Conservation (phyloP, 768 basidiomycete species). For the Serendipita sp. region DNA sequence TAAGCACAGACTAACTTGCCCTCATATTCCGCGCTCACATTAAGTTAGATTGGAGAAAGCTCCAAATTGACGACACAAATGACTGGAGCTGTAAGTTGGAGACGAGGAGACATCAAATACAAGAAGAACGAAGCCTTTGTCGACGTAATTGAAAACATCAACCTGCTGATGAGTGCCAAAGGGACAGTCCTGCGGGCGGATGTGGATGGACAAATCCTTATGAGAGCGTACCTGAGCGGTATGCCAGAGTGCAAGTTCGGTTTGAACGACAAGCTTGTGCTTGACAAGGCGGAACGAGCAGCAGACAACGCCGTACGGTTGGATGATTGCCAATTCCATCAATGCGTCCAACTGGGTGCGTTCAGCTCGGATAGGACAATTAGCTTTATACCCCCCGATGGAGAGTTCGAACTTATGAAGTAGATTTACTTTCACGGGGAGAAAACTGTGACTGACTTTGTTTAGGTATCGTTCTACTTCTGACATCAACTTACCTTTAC, state of each 20-base stretch:
- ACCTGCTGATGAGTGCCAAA: constrained; percentile 93
- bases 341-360: constrained; percentile 88
- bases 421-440: constrained; percentile 22
- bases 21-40: not conserved
- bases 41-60: constrained; percentile 66
- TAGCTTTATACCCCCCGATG: constrained; percentile 95
- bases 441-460: not conserved
- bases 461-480: constrained; percentile 85
- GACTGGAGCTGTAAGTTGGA: constrained; percentile 92
- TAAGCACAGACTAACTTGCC: constrained; percentile 25
- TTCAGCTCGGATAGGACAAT: constrained; percentile 91
- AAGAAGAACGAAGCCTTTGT: constrained; percentile 99
- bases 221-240: constrained; percentile 93
- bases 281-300: constrained; percentile 58
- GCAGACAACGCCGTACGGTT: constrained; percentile 64
- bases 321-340: constrained; percentile 97
- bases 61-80: constrained; percentile 96
- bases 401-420: constrained; percentile 98
- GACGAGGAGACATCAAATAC: constrained; percentile 90
- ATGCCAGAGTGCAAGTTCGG: constrained; percentile 99
- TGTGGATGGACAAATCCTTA: constrained; percentile 93
- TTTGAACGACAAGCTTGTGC: constrained; percentile 93
- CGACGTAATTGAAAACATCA: constrained; percentile 96
- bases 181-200: constrained; percentile 88
- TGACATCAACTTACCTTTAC: constrained; percentile 88